Evolutionary conservation across 768 basidiomycete genomes (phyloP).

Genomic region (Termitomyces titanicus): DNA sequence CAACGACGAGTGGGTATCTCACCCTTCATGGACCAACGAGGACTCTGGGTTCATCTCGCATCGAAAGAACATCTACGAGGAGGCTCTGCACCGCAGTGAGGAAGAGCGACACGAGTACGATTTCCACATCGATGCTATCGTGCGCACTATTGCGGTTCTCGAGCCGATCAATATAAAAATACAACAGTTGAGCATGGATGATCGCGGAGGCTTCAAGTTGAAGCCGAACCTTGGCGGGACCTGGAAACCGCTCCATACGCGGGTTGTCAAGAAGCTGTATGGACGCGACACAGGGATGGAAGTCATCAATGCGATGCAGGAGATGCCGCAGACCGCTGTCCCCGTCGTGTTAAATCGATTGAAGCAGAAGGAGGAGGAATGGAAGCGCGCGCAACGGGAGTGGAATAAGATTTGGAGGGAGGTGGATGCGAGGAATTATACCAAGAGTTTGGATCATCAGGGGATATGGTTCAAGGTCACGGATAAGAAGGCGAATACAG

Average conservation of each 20-base stretch:
- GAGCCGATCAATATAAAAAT: conserved; percentile 93
- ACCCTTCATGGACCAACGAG: conserved; percentile 93
- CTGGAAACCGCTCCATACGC: conserved; percentile 86
- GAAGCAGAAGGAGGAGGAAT: conserved; percentile 97
- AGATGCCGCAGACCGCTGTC: conserved; percentile 83
- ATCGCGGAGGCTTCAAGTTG: conserved; percentile 76
- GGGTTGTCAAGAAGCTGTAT: conserved; percentile 97
- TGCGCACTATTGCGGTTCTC: conserved; percentile 84
- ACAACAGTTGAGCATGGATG: conserved; percentile 70
- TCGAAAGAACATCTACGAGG: conserved; percentile 95
- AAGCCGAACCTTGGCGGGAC: conserved; percentile 87
- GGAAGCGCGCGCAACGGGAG: conserved; percentile 95
- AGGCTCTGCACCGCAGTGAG: conserved; percentile 92
- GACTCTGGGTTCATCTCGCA: conserved; percentile 88
- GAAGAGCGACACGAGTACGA: conserved; percentile 99
- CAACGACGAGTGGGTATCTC: conserved; percentile 98
- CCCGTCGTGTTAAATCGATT: conserved; percentile 86
- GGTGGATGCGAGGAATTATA: conserved; percentile 91
- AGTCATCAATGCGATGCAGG: conserved; percentile 86
- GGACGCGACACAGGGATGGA: conserved; percentile 81
- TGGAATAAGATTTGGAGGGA: conserved; percentile 99
- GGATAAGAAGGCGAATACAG: conserved; percentile 82
- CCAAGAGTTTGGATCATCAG: conserved; percentile 92
- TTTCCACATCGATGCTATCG: conserved; percentile 95
- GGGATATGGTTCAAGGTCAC: conserved; percentile 84